Percentiles rank a stretch among this genome's conserved stretches.
Conservation (phyloP, 208 protist species). For the Acanthamoeba healyi region DNA sequence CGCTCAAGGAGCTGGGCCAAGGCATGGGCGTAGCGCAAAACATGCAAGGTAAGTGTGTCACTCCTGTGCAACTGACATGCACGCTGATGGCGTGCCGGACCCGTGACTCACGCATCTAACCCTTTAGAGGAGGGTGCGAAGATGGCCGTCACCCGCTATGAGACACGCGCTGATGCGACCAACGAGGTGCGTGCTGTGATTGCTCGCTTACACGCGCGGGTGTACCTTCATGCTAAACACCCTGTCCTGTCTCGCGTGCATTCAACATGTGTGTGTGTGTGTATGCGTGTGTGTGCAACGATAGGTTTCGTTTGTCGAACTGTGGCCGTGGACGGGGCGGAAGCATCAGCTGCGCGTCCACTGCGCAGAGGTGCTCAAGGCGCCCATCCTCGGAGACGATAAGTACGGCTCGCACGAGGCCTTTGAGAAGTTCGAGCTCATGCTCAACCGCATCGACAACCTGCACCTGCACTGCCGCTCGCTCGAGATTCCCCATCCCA, state of each 20-base stretch:
- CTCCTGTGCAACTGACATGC: not conserved
- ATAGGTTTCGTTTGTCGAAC: constrained; percentile 9
- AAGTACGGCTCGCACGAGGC: constrained; percentile 77
- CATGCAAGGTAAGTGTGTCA: not conserved
- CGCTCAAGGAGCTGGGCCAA: constrained; percentile 11
- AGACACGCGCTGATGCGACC: not conserved
- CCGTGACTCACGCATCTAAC: not conserved
- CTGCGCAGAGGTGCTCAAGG: constrained; percentile 74
- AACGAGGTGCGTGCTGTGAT: too few species aligned
- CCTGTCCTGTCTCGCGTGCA: not conserved
- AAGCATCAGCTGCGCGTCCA: constrained; percentile 83
- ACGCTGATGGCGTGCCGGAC: not conserved
- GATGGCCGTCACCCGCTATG: constrained; percentile 40
- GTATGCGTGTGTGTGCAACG: not conserved
- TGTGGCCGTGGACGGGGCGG: constrained; percentile 78
- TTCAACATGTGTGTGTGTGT: not conserved
- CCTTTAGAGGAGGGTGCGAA: constrained; percentile 1
- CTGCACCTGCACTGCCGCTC: constrained; percentile 59
- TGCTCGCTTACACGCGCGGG: too few species aligned
- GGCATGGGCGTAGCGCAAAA: not conserved
- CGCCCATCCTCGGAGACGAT: constrained; percentile 79
- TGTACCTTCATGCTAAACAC: too few species aligned
- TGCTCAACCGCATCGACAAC: constrained; percentile 7
- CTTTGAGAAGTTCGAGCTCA: not conserved
- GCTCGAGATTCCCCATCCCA: constrained; percentile 29